Conservation (phyloP, 805 yeast species). For the Teunomyces tritomae region DNA sequence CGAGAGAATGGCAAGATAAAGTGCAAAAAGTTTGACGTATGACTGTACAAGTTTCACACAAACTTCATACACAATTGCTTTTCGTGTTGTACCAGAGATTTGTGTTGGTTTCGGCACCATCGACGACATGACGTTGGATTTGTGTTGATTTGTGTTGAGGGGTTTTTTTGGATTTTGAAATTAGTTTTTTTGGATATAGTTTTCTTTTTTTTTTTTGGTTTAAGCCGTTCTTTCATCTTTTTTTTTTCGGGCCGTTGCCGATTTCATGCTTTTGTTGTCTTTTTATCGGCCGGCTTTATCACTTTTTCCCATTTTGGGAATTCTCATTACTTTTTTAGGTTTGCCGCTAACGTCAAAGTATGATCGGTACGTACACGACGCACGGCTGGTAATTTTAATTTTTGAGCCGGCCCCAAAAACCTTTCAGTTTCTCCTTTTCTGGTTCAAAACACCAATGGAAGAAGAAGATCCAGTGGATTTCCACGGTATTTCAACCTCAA, state of each 20-base stretch:
- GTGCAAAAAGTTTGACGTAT: conserved; percentile 17
- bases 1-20: conserved; percentile 32
- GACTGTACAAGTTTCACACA: conserved; percentile 13
- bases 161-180: too few species aligned
- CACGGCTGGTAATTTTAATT: not conserved
- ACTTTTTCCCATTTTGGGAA: not conserved
- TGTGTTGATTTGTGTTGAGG: too few species aligned
- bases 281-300: too few species aligned
- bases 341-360: not conserved
- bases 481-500: not conserved
- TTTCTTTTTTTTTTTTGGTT: too few species aligned
- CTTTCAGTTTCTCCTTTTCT: too few species aligned
- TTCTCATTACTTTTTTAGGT: not conserved
- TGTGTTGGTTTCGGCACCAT: not conserved
- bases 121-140: too few species aligned
- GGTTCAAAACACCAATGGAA: not conserved
- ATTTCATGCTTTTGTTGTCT: too few species aligned
- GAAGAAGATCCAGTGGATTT: not conserved
- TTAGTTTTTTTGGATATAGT: too few species aligned
- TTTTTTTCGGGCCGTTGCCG: too few species aligned
- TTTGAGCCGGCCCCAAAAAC: not conserved
- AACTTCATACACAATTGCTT: not conserved
- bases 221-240: too few species aligned
- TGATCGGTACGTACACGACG: not conserved
- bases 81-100: not conserved